Percentiles rank a stretch among this genome's conserved stretches.
Conservation (phyloP, 169 alveolate genomes). For the Plasmodium cynomolgi region DNA sequence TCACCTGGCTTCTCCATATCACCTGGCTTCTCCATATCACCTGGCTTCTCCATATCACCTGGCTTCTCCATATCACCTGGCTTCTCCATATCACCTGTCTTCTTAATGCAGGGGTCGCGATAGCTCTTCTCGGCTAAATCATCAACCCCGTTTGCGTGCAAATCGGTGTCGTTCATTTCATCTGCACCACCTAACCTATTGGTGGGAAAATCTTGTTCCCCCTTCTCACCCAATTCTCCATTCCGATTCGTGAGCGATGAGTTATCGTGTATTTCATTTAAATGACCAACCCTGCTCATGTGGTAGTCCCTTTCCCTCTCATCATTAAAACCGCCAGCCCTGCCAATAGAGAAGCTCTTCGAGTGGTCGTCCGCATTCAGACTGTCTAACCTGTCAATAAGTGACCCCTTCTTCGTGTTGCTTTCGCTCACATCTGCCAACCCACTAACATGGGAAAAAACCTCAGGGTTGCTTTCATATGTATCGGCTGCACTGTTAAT, state of each 20-base stretch:
- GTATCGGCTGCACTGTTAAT: constrained; percentile 1
- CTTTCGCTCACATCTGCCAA: background rate
- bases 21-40: background rate
- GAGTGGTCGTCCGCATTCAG: background rate
- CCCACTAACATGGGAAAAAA: background rate
- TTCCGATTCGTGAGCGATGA: background rate
- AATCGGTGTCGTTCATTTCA: background rate
- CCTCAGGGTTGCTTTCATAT: background rate
- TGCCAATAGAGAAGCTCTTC: background rate
- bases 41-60: background rate
- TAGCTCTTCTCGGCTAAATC: background rate
- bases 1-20: background rate
- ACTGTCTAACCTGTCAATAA: background rate
- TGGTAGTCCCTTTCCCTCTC: background rate
- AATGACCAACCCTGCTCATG: background rate
- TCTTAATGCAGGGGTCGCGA: background rate
- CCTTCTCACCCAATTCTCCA: background rate
- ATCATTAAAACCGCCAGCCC: background rate
- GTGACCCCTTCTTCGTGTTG: background rate
- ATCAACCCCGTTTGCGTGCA: background rate
- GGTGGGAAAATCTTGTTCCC: background rate
- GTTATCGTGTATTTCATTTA: background rate
- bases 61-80: background rate
- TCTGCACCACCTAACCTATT: background rate
- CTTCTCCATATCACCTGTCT: background rate